Conservation (phyloP, 345 rosid genomes). For the Linum usitatissimum region DNA sequence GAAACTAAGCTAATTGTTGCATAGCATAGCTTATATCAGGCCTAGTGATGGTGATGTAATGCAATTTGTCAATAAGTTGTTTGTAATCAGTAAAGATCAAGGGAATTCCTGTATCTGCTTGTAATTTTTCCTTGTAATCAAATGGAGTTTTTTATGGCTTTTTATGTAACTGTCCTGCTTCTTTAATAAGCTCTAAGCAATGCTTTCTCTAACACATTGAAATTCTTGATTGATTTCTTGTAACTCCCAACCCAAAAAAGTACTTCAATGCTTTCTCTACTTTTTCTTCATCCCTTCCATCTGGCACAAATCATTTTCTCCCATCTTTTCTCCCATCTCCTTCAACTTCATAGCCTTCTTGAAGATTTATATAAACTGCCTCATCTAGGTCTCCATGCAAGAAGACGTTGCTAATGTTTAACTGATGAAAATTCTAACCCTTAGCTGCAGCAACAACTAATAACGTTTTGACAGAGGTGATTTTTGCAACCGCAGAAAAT, state of each 20-base stretch:
- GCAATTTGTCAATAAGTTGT: neutral
- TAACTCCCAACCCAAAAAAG: neutral
- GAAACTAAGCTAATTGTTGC: neutral
- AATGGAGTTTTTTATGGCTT: neutral
- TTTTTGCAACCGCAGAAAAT: neutral
- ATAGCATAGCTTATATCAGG: neutral
- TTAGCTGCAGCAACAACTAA: neutral
- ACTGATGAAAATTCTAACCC: neutral
- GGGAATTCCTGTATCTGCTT: neutral
- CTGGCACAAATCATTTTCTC: neutral
- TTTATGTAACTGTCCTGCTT: too few relatives aligned
- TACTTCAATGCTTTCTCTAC: neutral
- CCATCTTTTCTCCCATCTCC: neutral
- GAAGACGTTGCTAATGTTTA: neutral
- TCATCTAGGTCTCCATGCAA: neutral
- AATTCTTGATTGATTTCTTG: neutral
- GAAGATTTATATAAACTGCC: neutral
- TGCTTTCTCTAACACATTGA: neutral
- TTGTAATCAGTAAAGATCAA: too few relatives aligned
- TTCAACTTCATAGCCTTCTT: neutral
- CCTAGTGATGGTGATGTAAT: neutral
- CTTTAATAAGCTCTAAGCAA: neutral
- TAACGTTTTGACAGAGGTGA: neutral
- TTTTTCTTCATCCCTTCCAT: neutral
- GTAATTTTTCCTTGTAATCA: constrained; percentile 2